Evolutionary conservation across 2,329 filamentous ascomycete species (phyloP).

Genomic region (Gnomoniopsis sp.): DNA sequence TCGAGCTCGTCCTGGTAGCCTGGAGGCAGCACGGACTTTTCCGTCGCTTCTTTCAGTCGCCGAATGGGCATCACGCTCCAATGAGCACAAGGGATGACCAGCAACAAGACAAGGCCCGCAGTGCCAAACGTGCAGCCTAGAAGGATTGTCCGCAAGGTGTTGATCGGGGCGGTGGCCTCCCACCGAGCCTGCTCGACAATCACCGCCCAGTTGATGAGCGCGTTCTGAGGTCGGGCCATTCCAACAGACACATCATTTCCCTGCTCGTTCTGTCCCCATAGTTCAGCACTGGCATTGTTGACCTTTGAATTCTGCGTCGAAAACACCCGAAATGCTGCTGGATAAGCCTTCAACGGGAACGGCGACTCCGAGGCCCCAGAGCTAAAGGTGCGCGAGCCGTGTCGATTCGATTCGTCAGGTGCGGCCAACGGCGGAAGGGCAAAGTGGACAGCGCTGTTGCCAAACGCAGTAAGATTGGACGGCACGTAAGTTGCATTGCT

Average conservation of each 20-base stretch:
- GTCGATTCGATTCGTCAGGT: constrained; percentile 41
- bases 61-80: constrained; percentile 77
- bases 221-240: constrained; percentile 65
- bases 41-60: constrained; percentile 70
- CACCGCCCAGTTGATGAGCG: constrained; percentile 77
- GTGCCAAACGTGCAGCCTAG: constrained; percentile 84
- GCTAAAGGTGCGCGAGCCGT: constrained; percentile 39
- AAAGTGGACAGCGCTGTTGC: constrained; percentile 50
- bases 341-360: constrained; percentile 61
- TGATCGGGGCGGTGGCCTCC: constrained; percentile 76
- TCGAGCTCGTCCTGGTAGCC: constrained; percentile 50
- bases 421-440: constrained; percentile 53
- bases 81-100: constrained; percentile 78
- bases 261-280: constrained; percentile 73
- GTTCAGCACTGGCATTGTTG: constrained; percentile 66
- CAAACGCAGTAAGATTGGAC: constrained; percentile 34
- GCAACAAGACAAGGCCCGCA: constrained; percentile 65
- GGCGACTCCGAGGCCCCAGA: constrained; percentile 41
- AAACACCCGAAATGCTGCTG: constrained; percentile 60
- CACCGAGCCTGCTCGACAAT: constrained; percentile 70
- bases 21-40: constrained; percentile 66
- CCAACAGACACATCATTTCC: constrained; percentile 71
- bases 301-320: constrained; percentile 43
- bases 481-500: constrained; percentile 45
- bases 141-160: constrained; percentile 72